Evolutionary conservation across 306 rosid genomes (phyloP).

Genomic region (Gillenia trifoliata): DNA sequence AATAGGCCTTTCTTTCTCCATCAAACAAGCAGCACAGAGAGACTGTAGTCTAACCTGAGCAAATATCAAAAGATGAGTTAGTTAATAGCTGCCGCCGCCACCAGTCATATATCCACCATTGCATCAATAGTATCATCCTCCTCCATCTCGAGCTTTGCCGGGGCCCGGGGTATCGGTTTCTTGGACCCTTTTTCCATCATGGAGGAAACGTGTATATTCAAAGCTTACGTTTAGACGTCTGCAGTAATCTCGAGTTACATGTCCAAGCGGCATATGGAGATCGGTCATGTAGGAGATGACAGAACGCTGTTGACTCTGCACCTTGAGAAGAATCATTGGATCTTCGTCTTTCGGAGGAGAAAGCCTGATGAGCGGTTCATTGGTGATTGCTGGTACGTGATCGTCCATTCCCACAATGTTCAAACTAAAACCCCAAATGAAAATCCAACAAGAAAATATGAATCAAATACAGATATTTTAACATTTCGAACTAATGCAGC

Average conservation of each 20-base stretch:
- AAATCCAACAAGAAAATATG: not conserved
- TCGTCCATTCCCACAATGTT: not conserved
- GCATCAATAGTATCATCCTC: not conserved
- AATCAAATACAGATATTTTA: too few relatives aligned
- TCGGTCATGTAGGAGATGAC: not conserved
- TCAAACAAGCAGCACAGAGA: too few relatives aligned
- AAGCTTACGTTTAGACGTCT: not conserved
- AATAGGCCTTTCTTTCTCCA: too few relatives aligned
- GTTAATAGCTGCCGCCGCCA: not conserved
- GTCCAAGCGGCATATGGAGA: not conserved
- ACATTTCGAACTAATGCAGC: too few relatives aligned
- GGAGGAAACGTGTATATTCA: not conserved
- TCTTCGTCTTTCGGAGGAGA: not conserved
- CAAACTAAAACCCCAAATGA: not conserved
- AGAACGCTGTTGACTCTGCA: not conserved
- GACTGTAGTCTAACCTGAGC: not conserved
- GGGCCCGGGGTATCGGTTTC: not conserved
- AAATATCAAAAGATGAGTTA: not conserved
- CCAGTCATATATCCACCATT: not conserved
- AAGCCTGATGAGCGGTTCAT: not conserved
- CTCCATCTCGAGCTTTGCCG: not conserved
- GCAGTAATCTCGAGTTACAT: not conserved
- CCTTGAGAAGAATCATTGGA: not conserved
- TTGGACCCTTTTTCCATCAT: not conserved
- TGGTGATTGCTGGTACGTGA: not conserved